phyloP scores from a whole-genome alignment of 2,329 filamentous ascomycete species.

The Escovopsis sp. region DNA sequence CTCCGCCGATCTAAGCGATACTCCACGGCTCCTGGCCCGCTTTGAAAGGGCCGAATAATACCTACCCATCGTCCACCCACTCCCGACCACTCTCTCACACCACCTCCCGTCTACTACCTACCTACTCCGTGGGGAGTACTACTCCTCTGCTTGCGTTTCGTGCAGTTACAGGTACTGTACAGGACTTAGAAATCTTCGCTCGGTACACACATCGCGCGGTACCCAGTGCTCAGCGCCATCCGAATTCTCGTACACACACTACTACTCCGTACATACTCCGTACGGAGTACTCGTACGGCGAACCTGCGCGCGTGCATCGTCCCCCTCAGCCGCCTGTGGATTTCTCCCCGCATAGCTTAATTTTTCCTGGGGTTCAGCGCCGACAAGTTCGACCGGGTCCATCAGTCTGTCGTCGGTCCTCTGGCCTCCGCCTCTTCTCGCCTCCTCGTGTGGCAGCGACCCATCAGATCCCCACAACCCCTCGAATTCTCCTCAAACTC shows the following conservation, averaged over 20 bases:
- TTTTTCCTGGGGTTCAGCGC: background rate
- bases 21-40: constrained; percentile 7
- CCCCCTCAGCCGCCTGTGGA: background rate
- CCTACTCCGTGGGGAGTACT: too few species aligned
- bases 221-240: too few species aligned
- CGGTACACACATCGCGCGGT: too few species aligned
- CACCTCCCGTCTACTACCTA: background rate
- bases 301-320: background rate
- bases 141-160: too few species aligned
- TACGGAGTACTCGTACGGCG: background rate
- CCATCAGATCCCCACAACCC: too few species aligned
- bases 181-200: too few species aligned
- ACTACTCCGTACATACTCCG: background rate
- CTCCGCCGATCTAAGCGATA: constrained; percentile 2
- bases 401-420: background rate
- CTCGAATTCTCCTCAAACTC: too few species aligned
- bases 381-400: background rate
- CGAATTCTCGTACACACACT: background rate
- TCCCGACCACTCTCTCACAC: background rate
- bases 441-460: too few species aligned
- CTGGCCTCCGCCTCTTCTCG: too few species aligned
- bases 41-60: constrained; percentile 8
- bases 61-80: background rate
- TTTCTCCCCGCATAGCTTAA: background rate
- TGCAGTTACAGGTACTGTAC: background rate